Evolutionary conservation across 1,139 yeast genomes (phyloP).

Genomic region (Scheffersomyces cryptocercus): DNA sequence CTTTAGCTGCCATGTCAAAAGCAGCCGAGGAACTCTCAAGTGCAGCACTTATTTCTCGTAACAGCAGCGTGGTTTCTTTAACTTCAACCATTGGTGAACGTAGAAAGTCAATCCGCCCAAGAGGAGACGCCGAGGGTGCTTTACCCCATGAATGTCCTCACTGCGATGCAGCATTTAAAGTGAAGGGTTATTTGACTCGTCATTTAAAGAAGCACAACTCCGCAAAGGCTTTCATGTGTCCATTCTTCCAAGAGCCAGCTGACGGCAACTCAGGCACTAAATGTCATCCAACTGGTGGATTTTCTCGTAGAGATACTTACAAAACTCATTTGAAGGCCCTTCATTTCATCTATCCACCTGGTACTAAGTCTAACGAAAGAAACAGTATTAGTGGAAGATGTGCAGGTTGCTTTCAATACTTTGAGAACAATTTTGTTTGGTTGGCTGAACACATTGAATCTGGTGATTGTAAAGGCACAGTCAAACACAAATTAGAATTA

Average conservation of each 20-base stretch:
- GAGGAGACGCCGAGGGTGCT: background rate
- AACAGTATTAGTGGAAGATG: constrained; percentile 50
- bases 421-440: constrained; percentile 51
- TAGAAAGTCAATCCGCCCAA: background rate
- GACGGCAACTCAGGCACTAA: constrained; percentile 34
- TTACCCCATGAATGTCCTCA: constrained; percentile 36
- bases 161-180: constrained; percentile 52
- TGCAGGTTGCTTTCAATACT: constrained; percentile 56
- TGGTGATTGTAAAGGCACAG: constrained; percentile 47
- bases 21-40: background rate
- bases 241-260: constrained; percentile 46
- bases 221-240: constrained; percentile 55
- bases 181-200: constrained; percentile 58
- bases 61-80: background rate
- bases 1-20: background rate
- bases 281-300: constrained; percentile 63
- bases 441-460: constrained; percentile 50
- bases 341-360: constrained; percentile 61
- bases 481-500: constrained; percentile 11
- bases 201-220: constrained; percentile 55
- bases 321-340: constrained; percentile 59
- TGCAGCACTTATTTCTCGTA: background rate
- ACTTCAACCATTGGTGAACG: constrained; percentile 1
- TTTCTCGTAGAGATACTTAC: constrained; percentile 58
- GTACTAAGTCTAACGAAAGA: constrained; percentile 51